phyloP scores from a whole-genome alignment of 805 yeast genomes.

The Pichia pseudocactophila region DNA sequence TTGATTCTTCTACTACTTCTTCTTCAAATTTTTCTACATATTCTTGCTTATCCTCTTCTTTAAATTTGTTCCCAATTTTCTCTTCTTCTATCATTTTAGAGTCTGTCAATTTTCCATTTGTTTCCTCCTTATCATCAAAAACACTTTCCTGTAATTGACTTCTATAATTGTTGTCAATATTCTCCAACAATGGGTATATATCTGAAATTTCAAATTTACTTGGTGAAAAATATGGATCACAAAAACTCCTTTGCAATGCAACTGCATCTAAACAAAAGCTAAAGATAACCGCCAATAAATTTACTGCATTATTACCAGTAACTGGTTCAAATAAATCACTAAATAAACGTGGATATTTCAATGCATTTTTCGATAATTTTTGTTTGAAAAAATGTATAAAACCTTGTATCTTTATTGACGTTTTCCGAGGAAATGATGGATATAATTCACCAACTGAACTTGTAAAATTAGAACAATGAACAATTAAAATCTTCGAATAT shows the following conservation, averaged over 20 bases:
- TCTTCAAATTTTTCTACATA: too few species aligned
- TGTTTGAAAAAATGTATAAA: conserved; percentile 22
- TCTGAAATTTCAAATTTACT: conserved; percentile 23
- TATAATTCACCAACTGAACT: neutral
- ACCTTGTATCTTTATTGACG: conserved; percentile 21
- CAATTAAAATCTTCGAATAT: conserved; percentile 18
- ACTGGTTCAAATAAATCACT: conserved; percentile 20
- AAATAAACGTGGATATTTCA: conserved; percentile 20
- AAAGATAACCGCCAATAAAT: conserved; percentile 22
- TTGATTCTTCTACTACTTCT: too few species aligned
- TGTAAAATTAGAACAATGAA: conserved; percentile 22
- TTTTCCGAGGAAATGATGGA: conserved; percentile 18
- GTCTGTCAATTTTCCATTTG: too few species aligned
- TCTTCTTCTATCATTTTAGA: too few species aligned
- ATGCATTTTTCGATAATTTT: conserved; percentile 21
- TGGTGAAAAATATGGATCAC: conserved; percentile 17
- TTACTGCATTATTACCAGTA: conserved; percentile 22
- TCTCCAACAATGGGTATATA: conserved; percentile 19
- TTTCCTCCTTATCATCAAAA: too few species aligned
- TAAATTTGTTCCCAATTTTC: too few species aligned
- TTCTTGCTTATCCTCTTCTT: too few species aligned
- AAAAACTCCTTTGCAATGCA: conserved; percentile 14
- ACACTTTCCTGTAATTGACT: too few species aligned
- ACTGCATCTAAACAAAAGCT: conserved; percentile 21
- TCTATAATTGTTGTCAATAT: conserved; percentile 14